Base-by-base conservation (phyloP, 345 rosid genomes). In the Gossypium anomalum region DNA sequence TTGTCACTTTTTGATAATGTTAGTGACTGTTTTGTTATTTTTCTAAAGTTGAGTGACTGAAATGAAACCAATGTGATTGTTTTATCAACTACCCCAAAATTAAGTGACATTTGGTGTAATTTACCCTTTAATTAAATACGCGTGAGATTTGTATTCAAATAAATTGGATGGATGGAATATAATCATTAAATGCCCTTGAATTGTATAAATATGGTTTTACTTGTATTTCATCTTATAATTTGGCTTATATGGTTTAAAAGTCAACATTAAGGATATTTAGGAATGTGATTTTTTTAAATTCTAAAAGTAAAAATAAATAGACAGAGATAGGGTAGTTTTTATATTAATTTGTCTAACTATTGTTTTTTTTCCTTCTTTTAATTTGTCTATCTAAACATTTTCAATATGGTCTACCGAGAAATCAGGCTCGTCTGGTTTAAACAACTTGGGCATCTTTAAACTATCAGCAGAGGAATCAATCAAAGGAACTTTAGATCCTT, bases 351-450 rank as follows among this genome's bases (percentile, higher is more conserved):
- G 52, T 63, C 81, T 72, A 75, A 66, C 80, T 73, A 29, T 60
- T 22, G 3, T 48, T 45, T 9, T 60, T 4, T 55, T 71, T 3
- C n/a, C n/a, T 53, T 53, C 22, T 16, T 53, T 48, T 15, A 57
- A 57, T 57, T 23, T n/a, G 10, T 43, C 78, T 72, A 72, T 58
- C 80, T 78, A 83, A 72, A 76, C 81, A 1, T 80, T 78, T 43
- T 82, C 85, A 64, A 64, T n/a, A 44, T 78, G 80, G 65, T 83
- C 79, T 60, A 75, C 44, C 2, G 83, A 85, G 82, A 85, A 95
- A 84, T 95, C 88, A 74, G 89, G 96, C 45, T 91, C 96, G 48
- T 89, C 87, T 19, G 94, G 98, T 82, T 93, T 95, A 51, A 89
- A 80, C 77, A 94, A 71, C 81, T 84, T 82, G 52, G 94, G 92